Base-by-base conservation (phyloP, 1,284 basidiomycete species). In the Inonotus obliquus region DNA sequence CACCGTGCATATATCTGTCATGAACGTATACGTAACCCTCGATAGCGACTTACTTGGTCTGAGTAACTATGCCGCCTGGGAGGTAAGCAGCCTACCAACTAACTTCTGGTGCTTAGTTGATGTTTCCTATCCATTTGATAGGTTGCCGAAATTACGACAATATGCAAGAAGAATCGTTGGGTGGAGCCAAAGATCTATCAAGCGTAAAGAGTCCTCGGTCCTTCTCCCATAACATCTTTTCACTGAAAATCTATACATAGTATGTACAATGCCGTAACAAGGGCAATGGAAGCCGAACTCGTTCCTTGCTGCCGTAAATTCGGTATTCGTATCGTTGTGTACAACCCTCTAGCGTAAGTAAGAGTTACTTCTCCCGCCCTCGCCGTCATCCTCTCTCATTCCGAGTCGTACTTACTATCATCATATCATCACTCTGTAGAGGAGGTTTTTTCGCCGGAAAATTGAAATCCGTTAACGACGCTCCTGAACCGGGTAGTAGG, bases 281-380 rank as follows among this genome's bases (percentile, higher is more conserved):
- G 83, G 7, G 75, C 75, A 45, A 80, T 82, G 53, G 82, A 86
- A 65, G 63, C 79, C 1, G 82, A 85, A 69, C 75, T 85, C 23
- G 71, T 83, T n/a, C 81, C 81, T 1, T 82, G 81, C 70, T 75
- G 77, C 63, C 76, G 83, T 57, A 83, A 84, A 67, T 82, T 76
- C 68, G 81, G 79, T 21, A 68, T 87, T 54, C 71, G 81, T 27
- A 72, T 84, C 56, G 81, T 84, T 19, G 73, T 80, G 37, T 82
- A 79, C 69, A 81, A 78, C 64, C 79, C 80, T n/a, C 73, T 83
- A 37, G 80, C 80, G 76, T 75, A 55, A 62, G 72, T 69, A n/a
- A 32, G n/a, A n/a, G n/a, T n/a, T n/a, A n/a, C n/a, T n/a, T n/a
- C n/a, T n/a, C n/a, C n/a, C n/a, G n/a, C n/a, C n/a, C n/a, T n/a